Conservation (phyloP, 305 asterid species). For the Euphrasia arctica region DNA sequence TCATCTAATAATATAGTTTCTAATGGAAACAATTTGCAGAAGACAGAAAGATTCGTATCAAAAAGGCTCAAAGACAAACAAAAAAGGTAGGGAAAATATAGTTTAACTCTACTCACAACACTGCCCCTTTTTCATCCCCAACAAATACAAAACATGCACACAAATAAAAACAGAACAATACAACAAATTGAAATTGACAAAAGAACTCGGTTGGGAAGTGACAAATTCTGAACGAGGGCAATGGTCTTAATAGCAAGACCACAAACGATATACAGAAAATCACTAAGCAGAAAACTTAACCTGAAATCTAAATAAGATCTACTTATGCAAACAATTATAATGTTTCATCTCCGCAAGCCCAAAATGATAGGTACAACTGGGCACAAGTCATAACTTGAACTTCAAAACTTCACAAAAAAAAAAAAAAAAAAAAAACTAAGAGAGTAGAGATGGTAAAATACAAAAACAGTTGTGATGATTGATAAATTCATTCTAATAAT, state of each 20-base stretch:
- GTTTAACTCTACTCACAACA: slow-evolving; percentile 4
- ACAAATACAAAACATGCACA: neutral
- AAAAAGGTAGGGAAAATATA: neutral
- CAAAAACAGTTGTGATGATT: neutral
- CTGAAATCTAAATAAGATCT: neutral
- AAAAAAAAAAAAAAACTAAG: neutral
- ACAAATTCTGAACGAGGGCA: neutral
- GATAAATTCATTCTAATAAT: neutral
- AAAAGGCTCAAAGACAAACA: slow-evolving; percentile 7
- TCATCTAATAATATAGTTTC: neutral
- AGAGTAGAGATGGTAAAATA: neutral
- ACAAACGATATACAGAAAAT: neutral
- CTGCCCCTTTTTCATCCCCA: slow-evolving; percentile 6
- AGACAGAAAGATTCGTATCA: neutral
- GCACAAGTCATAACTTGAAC: neutral
- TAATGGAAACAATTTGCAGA: neutral
- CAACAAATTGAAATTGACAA: neutral
- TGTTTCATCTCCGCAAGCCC: slow-evolving; percentile 8
- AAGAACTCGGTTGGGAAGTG: neutral
- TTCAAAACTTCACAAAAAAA: slow-evolving; percentile 4
- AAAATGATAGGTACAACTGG: neutral
- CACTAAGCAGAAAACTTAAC: neutral
- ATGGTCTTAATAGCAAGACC: neutral
- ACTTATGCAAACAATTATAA: neutral
- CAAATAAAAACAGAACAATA: neutral